These are phyloP conservation scores for Beauveria caledonica DNA, from an alignment of 2,329 filamentous ascomycete species.

Conservation along the genomic window DNA sequence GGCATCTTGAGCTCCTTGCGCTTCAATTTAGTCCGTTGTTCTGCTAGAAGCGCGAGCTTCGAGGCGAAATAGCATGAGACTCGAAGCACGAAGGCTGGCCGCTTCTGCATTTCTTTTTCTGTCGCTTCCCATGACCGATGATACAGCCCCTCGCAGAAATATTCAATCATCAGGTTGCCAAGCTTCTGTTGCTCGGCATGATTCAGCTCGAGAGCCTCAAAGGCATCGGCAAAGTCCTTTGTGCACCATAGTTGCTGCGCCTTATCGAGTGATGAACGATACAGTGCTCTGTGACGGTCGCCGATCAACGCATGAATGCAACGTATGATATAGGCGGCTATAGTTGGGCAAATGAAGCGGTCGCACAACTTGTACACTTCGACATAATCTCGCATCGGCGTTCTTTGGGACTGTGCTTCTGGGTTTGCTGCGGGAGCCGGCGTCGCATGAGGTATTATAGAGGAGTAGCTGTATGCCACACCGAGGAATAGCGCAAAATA, in stretches of 20 bases:
- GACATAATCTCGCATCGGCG: constrained; percentile 24
- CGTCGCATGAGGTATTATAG: constrained; percentile 22
- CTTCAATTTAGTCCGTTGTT: constrained; percentile 18
- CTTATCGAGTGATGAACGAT: constrained; percentile 20
- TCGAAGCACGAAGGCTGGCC: constrained; percentile 22
- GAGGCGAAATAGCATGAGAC: constrained; percentile 25
- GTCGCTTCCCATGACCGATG: constrained; percentile 20
- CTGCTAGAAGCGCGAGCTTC: constrained; percentile 20
- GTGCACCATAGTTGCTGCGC: constrained; percentile 23
- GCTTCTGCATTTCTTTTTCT: constrained; percentile 19
- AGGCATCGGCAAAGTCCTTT: constrained; percentile 27
- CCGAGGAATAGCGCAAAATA: constrained; percentile 28
- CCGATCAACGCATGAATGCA: constrained; percentile 24
- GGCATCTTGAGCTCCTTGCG: constrained; percentile 21
- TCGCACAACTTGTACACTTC: constrained; percentile 31
- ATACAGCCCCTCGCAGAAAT: constrained; percentile 26
- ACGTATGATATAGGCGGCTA: constrained; percentile 22
- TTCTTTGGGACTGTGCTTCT: constrained; percentile 18
- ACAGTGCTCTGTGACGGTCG: constrained; percentile 26
- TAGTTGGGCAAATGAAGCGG: constrained; percentile 24
- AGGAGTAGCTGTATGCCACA: constrained; percentile 26
- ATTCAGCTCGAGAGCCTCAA: constrained; percentile 22
- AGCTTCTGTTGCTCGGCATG: constrained; percentile 19
- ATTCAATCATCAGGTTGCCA: constrained; percentile 20
- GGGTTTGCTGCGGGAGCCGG: constrained; percentile 19